These are phyloP conservation scores for Aspergillus floridensis DNA, from an alignment of 2,329 filamentous ascomycete species.

Conservation along the genomic window DNA sequence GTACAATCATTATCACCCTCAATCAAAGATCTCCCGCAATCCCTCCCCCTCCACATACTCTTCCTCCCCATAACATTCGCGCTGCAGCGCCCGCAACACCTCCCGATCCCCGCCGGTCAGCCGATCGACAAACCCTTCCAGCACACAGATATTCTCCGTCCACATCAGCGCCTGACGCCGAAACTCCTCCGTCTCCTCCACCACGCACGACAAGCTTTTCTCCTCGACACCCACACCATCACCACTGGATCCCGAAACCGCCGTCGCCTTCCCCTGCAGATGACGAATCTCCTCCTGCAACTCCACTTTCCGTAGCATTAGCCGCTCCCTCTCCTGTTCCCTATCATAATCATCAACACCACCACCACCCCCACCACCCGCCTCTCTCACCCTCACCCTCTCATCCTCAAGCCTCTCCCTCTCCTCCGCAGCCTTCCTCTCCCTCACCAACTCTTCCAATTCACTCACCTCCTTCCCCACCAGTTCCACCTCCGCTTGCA, in stretches of 20 bases:
- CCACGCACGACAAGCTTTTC: slow-evolving; percentile 33
- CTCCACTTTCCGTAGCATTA: slow-evolving; percentile 22
- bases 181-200: slow-evolving; percentile 31
- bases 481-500: slow-evolving; percentile 32
- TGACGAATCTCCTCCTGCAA: slow-evolving; percentile 31
- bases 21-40: slow-evolving; percentile 31
- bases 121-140: slow-evolving; percentile 42
- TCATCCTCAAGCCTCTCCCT: slow-evolving; percentile 27
- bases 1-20: neutral
- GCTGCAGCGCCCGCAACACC: slow-evolving; percentile 43
- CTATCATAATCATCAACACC: slow-evolving; percentile 6
- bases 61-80: slow-evolving; percentile 53
- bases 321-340: slow-evolving; percentile 19
- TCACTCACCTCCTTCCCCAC: slow-evolving; percentile 29
- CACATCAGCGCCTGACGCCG: slow-evolving; percentile 31
- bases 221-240: slow-evolving; percentile 1
- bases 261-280: slow-evolving; percentile 26
- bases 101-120: slow-evolving; percentile 45
- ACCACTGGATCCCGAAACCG: neutral
- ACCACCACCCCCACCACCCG: slow-evolving; percentile 25
- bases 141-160: slow-evolving; percentile 47
- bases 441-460: slow-evolving; percentile 36
- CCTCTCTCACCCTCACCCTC: slow-evolving; percentile 15
- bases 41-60: slow-evolving; percentile 56
- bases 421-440: slow-evolving; percentile 38